Conservation (phyloP, 257 asterid species). For the Coffea eugenioides region DNA sequence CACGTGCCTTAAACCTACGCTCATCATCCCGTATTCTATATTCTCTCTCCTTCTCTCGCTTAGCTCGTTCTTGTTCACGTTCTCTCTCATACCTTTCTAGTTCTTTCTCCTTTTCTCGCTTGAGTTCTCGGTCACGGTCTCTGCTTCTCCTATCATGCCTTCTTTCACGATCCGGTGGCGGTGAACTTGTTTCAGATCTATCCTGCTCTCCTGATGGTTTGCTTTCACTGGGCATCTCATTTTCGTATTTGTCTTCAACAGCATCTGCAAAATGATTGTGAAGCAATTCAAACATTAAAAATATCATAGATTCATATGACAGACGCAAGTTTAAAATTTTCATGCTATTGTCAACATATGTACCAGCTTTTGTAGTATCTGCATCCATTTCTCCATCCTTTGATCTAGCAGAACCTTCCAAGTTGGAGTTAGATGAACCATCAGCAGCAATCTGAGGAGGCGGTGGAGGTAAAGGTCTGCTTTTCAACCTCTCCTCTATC, state of each 20-base stretch:
- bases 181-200: conserved; percentile 66
- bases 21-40: conserved; percentile 94
- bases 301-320: neutral
- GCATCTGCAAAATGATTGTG: conserved; percentile 38
- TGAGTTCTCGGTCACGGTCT: conserved; percentile 76
- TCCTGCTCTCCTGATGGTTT: conserved; percentile 67
- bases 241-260: conserved; percentile 63
- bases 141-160: conserved; percentile 68
- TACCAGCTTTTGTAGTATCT: conserved; percentile 51
- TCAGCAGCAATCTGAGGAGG: conserved; percentile 47
- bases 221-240: conserved; percentile 67
- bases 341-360: conserved; percentile 4
- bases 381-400: conserved; percentile 64
- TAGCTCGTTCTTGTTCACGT: conserved; percentile 90
- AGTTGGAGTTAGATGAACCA: conserved; percentile 50
- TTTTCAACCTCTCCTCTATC: conserved; percentile 89
- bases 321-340: neutral
- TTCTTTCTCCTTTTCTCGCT: conserved; percentile 86
- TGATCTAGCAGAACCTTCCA: conserved; percentile 61
- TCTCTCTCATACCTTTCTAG: conserved; percentile 92
- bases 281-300: conserved; percentile 24
- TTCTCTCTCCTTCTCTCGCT: conserved; percentile 94
- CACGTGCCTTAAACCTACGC: conserved; percentile 82
- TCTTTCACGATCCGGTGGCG: conserved; percentile 85
- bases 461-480: conserved; percentile 88